Percentiles rank a stretch among this genome's conserved stretches.
Conservation (phyloP, 2,329 filamentous ascomycete genomes). For the Hymenoscyphus occultus region DNA sequence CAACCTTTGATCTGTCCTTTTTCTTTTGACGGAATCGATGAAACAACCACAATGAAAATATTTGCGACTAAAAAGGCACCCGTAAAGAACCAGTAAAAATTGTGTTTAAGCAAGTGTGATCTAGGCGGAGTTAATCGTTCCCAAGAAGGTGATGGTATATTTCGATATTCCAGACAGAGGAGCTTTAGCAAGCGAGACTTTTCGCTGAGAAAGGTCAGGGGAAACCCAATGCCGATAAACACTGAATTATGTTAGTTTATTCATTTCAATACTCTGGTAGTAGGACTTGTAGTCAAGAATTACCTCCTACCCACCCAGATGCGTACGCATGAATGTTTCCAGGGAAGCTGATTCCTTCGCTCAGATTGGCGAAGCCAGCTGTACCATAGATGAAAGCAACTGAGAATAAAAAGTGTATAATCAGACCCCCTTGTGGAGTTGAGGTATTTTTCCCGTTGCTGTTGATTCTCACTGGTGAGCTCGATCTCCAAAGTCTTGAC, state of each 20-base stretch:
- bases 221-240: conserved; percentile 1
- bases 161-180: not conserved
- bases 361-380: not conserved
- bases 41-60: not conserved
- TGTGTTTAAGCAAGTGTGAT: not conserved
- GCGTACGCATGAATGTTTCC: not conserved
- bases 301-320: not conserved
- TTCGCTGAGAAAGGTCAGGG: not conserved
- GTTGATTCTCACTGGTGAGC: not conserved
- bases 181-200: not conserved
- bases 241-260: not conserved
- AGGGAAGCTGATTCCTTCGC: not conserved
- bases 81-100: not conserved
- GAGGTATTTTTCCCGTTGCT: not conserved
- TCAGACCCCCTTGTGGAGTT: conserved; percentile 3
- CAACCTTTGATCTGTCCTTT: not conserved
- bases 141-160: not conserved
- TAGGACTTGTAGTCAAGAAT: not conserved
- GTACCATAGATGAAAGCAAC: not conserved
- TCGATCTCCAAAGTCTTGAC: not conserved
- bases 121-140: not conserved
- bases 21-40: not conserved
- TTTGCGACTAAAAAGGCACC: not conserved
- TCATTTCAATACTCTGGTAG: not conserved
- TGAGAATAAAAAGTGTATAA: conserved; percentile 1